Percentiles rank a stretch among this genome's conserved stretches.
phyloP scores from a whole-genome alignment of 2,329 filamentous ascomycete species.

The Alternaria sp. region DNA sequence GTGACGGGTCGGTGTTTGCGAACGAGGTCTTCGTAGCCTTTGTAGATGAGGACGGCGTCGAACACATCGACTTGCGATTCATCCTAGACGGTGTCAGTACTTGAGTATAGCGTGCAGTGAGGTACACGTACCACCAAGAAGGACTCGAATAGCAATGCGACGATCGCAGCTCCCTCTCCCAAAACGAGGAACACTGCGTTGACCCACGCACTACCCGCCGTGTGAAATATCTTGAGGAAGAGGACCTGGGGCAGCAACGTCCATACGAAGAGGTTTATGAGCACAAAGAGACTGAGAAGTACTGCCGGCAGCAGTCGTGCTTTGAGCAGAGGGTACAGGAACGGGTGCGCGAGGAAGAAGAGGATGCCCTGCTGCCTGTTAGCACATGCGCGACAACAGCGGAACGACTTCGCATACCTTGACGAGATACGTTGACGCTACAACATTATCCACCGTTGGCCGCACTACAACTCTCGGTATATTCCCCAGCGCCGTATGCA shows the following conservation, averaged over 20 bases:
- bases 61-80: constrained; percentile 81
- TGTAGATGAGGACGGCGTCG: constrained; percentile 76
- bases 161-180: constrained; percentile 67
- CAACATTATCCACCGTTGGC: constrained; percentile 34
- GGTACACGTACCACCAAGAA: constrained; percentile 52
- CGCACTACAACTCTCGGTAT: constrained; percentile 36
- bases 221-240: constrained; percentile 89
- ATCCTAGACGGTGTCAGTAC: constrained; percentile 51
- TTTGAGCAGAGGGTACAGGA: constrained; percentile 81
- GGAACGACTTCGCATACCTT: constrained; percentile 27
- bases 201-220: constrained; percentile 79
- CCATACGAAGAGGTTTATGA: constrained; percentile 85
- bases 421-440: constrained; percentile 39
- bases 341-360: constrained; percentile 79
- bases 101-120: background rate
- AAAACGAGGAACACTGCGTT: constrained; percentile 87
- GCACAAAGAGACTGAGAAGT: constrained; percentile 81
- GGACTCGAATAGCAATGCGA: constrained; percentile 62
- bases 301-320: constrained; percentile 80
- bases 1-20: constrained; percentile 58
- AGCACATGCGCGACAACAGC: constrained; percentile 5
- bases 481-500: constrained; percentile 39
- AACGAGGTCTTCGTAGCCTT: constrained; percentile 68
- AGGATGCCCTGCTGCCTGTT: constrained; percentile 68
- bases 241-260: constrained; percentile 88